Evolutionary conservation across 2,329 filamentous ascomycete species (phyloP).

Genomic region (Botryotinia convoluta): DNA sequence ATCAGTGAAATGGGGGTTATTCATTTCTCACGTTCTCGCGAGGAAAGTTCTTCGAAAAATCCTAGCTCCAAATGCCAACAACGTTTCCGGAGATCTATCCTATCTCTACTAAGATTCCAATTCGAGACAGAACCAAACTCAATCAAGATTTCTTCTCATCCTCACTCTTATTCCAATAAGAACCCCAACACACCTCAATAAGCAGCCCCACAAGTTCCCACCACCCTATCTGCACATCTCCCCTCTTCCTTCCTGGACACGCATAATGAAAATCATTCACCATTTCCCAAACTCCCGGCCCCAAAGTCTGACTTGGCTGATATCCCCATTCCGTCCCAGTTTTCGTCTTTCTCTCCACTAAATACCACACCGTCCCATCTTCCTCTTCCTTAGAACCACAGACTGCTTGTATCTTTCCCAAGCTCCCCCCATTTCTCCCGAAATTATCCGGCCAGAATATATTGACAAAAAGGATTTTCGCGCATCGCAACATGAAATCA

Average conservation of each 20-base stretch:
- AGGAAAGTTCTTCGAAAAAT: neutral
- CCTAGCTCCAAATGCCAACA: neutral
- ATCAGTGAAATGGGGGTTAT: neutral
- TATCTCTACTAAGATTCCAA: neutral
- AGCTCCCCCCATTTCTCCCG: neutral
- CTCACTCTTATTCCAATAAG: neutral
- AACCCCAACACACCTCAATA: neutral
- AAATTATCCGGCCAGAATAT: neutral
- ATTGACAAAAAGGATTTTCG: neutral
- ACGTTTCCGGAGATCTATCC: neutral
- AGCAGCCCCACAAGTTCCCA: neutral
- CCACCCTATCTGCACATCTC: neutral
- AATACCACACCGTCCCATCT: neutral
- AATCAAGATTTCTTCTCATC: neutral
- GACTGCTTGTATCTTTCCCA: neutral
- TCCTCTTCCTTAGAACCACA: neutral
- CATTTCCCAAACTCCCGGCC: neutral
- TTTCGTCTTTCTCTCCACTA: neutral
- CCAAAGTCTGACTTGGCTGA: neutral
- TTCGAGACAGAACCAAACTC: neutral
- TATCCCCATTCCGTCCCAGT: neutral
- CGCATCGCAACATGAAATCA: neutral
- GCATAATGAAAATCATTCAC: slow-evolving; percentile 3
- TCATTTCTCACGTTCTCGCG: neutral
- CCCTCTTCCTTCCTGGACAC: neutral